Conservation (phyloP, 208 protist species). For the Tritrichomonas foetus region DNA sequence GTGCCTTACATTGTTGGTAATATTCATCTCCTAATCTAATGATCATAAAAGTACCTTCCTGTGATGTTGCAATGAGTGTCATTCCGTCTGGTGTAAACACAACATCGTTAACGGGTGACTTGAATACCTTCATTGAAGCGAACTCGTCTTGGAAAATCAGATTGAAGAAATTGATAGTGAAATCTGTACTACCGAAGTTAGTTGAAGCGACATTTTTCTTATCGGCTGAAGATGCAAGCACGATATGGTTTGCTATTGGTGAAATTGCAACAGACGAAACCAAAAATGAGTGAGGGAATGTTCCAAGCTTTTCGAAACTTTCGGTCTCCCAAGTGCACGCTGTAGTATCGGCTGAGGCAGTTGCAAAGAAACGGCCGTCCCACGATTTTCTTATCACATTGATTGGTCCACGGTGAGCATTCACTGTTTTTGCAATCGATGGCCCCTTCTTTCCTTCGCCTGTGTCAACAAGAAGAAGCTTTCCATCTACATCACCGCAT, state of each 20-base stretch:
- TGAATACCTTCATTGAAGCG: neutral
- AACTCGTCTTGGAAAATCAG: constrained; percentile 31
- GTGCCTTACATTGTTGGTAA: too few relatives aligned
- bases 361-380: neutral
- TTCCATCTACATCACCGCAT: neutral
- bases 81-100: neutral
- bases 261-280: neutral
- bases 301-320: neutral
- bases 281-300: neutral
- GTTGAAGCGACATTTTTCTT: neutral
- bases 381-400: neutral
- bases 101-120: constrained; percentile 13
- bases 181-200: neutral
- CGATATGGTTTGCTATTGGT: neutral
- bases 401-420: neutral
- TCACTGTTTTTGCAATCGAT: neutral
- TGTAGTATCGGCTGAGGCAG: constrained; percentile 5
- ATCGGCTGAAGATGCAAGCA: constrained; percentile 11
- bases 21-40: neutral
- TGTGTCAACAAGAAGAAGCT: neutral
- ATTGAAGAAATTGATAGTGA: constrained; percentile 24
- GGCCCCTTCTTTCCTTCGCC: neutral
- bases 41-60: neutral
- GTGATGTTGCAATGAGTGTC: neutral
- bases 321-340: neutral